Conservation (phyloP, 2,329 filamentous ascomycete genomes). For the Mollisiaceae sp. region DNA sequence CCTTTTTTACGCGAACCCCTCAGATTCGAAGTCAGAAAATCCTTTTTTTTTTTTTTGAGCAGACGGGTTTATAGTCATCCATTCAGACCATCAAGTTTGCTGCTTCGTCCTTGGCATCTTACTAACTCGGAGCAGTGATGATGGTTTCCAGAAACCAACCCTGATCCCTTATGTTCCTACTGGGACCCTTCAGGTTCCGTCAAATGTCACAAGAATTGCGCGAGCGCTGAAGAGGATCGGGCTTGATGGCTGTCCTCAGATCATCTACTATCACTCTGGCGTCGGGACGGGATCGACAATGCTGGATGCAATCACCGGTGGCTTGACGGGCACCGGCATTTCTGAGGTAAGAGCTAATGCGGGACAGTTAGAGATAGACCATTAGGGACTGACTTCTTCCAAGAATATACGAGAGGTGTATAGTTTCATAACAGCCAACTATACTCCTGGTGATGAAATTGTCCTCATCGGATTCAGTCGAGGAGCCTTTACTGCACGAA, state of each 20-base stretch:
- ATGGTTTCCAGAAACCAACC: constrained; percentile 39
- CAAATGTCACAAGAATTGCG: constrained; percentile 64
- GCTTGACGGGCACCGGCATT: constrained; percentile 60
- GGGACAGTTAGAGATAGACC: not conserved
- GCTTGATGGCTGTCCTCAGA: constrained; percentile 56
- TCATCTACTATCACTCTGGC: constrained; percentile 66
- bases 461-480: constrained; percentile 49
- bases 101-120: not conserved
- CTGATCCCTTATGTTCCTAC: constrained; percentile 62
- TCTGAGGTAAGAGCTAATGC: constrained; percentile 35
- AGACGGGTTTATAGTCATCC: too few relatives aligned
- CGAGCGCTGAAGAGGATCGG: constrained; percentile 59
- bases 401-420: constrained; percentile 57
- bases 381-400: constrained; percentile 38
- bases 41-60: too few relatives aligned
- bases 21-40: too few relatives aligned
- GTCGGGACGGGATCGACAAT: constrained; percentile 59
- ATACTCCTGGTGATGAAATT: constrained; percentile 49
- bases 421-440: constrained; percentile 48
- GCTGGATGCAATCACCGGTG: constrained; percentile 57
- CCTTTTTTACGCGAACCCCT: too few relatives aligned
- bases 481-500: constrained; percentile 49
- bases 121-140: constrained; percentile 32
- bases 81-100: not conserved
- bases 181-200: constrained; percentile 62